These are phyloP conservation scores for Metschnikowia picachoensis DNA, from an alignment of 805 yeast genomes.

Conservation along the genomic window DNA sequence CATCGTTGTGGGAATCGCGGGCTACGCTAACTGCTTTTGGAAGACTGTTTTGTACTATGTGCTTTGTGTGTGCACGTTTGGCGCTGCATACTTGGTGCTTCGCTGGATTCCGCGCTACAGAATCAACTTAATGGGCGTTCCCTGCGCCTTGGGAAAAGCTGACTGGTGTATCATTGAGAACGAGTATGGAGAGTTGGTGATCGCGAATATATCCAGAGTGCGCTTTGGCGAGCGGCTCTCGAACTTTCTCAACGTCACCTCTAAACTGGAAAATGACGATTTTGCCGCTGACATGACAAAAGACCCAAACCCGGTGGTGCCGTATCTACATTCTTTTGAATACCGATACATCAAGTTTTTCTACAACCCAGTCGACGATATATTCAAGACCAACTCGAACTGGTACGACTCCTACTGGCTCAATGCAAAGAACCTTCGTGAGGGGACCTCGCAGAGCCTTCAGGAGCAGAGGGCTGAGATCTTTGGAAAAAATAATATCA, in stretches of 20 bases:
- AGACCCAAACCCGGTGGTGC: slow-evolving; percentile 58
- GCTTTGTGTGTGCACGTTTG: slow-evolving; percentile 58
- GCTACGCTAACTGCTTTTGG: slow-evolving; percentile 56
- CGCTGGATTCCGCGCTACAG: slow-evolving; percentile 85
- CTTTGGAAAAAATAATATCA: slow-evolving; percentile 75
- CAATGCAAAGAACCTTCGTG: slow-evolving; percentile 47
- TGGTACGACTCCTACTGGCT: slow-evolving; percentile 88
- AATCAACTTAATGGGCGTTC: slow-evolving; percentile 61
- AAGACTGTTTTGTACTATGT: slow-evolving; percentile 48
- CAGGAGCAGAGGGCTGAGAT: slow-evolving; percentile 67
- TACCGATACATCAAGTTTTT: slow-evolving; percentile 81
- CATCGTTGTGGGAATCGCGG: slow-evolving; percentile 90
- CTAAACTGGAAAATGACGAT: slow-evolving; percentile 21
- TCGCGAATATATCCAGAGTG: slow-evolving; percentile 50
- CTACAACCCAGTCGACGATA: slow-evolving; percentile 83
- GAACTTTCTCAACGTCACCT: slow-evolving; percentile 47
- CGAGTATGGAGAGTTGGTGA: slow-evolving; percentile 81
- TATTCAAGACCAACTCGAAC: slow-evolving; percentile 75
- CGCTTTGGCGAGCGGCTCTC: slow-evolving; percentile 73
- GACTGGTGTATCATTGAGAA: slow-evolving; percentile 95
- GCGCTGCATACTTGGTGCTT: slow-evolving; percentile 66
- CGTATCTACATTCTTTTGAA: slow-evolving; percentile 64
- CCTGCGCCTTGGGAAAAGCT: slow-evolving; percentile 69
- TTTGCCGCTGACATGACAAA: slow-evolving; percentile 25
- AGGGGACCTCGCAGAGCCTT: slow-evolving; percentile 67